Evolutionary conservation across 495 filamentous ascomycete genomes (phyloP), one percentile per base, ranked within the genome.

Genomic region (Penicillium roqueforti): DNA sequence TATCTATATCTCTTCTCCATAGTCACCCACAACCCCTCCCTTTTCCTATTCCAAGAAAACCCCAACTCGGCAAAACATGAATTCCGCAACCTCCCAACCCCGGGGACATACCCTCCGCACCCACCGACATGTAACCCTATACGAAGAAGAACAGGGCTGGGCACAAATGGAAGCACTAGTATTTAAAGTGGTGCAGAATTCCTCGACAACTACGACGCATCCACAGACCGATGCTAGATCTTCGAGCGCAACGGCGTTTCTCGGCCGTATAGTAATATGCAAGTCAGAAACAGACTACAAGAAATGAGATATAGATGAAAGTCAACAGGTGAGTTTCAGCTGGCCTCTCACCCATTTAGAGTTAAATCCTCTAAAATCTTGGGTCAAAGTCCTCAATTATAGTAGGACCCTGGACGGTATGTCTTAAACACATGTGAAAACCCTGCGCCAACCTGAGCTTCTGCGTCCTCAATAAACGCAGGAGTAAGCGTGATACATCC

Each of bases 181-280:
- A 28, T 16, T 14, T 16, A n/a, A 29, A 19, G 26, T 46, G 8
- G 25, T 3, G 6, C 25, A 7, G 43, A 46, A 8, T 46, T 46
- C 16, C 26, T 46, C n/a, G 26, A 31, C 16, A 32, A 32, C 26
- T 46, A 46, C 26, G 43, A 46, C 28, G 25, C 43, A 31, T 13
- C 16, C 14, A 18, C 23, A 8, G 43, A 46, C 4, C 43, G 43
- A 18, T 46, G 43, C 28, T 46, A 28, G 43, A 46, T 46, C 16
- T 26, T 28, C 14, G 43, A 46, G 18, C 43, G 43, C 9, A 19
- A 46, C 16, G 28, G 19, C 16, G n/a, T 29, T 32, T 16, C 26
- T 46, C 4, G 43, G 43, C 29, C 34, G 37, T 36, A 39, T 37
- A 36, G 16, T 61, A n/a, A n/a, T n/a, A n/a, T n/a, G n/a, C n/a